Conservation (phyloP, 108 stramenopile species). For the Phaeodactylum tricornutum region DNA sequence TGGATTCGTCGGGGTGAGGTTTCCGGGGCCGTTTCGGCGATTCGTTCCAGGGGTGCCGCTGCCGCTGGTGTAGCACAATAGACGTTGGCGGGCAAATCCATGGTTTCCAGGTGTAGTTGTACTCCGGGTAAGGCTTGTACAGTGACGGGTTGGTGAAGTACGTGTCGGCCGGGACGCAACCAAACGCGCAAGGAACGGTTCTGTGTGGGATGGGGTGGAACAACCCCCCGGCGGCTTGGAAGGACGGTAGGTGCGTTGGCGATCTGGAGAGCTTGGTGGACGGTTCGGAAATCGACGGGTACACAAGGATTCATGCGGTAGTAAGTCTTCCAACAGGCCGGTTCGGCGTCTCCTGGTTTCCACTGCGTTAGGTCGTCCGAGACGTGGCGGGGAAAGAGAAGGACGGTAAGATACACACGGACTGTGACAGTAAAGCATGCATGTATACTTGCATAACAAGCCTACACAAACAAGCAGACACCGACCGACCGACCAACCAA, state of each 20-base stretch:
- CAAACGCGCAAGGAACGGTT: conserved; percentile 2
- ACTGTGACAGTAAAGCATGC: too few species aligned
- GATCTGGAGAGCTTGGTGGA: conserved; percentile 33
- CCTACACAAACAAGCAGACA: too few species aligned
- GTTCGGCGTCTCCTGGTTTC: conserved; percentile 49
- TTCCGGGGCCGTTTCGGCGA: conserved; percentile 5
- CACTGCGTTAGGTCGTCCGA: conserved; percentile 38
- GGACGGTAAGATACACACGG: too few species aligned
- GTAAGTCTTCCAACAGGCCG: conserved; percentile 45
- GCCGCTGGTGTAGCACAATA: too few species aligned
- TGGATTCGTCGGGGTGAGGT: background rate
- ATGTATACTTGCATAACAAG: too few species aligned
- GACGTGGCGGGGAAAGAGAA: too few species aligned
- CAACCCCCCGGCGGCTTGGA: too few species aligned
- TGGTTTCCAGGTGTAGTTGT: conserved; percentile 41
- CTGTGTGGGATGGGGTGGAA: too few species aligned
- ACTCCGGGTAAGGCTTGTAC: conserved; percentile 21
- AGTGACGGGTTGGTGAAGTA: conserved; percentile 38
- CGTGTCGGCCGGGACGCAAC: conserved; percentile 47
- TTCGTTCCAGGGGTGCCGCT: conserved; percentile 17
- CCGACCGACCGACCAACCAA: background rate
- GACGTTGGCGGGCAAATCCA: conserved; percentile 24
- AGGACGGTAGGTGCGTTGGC: background rate
- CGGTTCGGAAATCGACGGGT: conserved; percentile 55
- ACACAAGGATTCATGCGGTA: conserved; percentile 64